Evolutionary conservation across 73 alveolate species (phyloP).

Genomic region (Stentor coeruleus): DNA sequence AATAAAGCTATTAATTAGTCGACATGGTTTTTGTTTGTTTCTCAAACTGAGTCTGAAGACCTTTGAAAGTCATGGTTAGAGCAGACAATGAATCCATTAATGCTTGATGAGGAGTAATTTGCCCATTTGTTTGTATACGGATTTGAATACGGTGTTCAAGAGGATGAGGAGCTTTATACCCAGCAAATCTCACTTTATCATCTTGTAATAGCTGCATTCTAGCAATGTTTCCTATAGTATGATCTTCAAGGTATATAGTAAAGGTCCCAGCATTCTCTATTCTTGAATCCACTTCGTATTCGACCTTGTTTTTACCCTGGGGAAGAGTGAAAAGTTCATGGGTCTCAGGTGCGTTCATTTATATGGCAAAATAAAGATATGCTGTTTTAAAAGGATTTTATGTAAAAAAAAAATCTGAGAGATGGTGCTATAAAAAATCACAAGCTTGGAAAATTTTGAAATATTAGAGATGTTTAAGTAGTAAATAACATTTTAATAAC

Average conservation of each 20-base stretch:
- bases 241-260: constrained; percentile 81
- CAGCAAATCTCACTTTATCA: constrained; percentile 83
- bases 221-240: constrained; percentile 85
- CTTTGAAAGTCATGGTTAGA: constrained; percentile 13
- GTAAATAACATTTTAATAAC: too few species aligned
- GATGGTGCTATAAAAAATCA: too few species aligned
- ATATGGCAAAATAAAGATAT: too few species aligned
- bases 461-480: too few species aligned
- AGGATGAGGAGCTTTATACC: constrained; percentile 95
- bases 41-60: constrained; percentile 7
- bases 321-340: constrained; percentile 50
- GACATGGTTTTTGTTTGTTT: constrained; percentile 26
- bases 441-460: too few species aligned
- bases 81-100: constrained; percentile 23
- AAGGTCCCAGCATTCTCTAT: constrained; percentile 58
- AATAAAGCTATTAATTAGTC: too few species aligned
- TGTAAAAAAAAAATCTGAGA: too few species aligned
- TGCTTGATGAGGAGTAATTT: constrained; percentile 31
- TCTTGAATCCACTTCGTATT: constrained; percentile 49
- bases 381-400: too few species aligned
- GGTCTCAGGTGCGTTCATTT: constrained; percentile 60
- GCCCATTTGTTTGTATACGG: constrained; percentile 72
- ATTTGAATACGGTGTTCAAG: constrained; percentile 75
- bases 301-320: constrained; percentile 43
- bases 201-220: constrained; percentile 84